Conservation (phyloP, 805 yeast genomes). For the Candida ficus region DNA sequence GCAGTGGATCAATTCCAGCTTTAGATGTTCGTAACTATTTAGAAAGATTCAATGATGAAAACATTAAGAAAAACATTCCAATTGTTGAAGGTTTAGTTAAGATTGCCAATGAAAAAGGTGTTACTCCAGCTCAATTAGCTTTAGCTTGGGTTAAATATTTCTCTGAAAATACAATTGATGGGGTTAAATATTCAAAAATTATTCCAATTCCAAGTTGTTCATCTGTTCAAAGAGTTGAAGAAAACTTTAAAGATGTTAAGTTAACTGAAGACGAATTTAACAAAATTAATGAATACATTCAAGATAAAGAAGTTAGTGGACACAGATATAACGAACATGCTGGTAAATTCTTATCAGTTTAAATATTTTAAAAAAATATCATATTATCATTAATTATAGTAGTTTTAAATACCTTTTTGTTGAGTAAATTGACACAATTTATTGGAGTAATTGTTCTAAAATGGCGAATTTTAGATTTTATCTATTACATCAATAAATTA, state of each 20-base stretch:
- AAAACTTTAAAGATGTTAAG: conserved; percentile 45
- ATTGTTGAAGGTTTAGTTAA: conserved; percentile 46
- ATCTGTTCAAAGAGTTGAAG: conserved; percentile 50
- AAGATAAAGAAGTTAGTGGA: conserved; percentile 46
- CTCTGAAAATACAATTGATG: conserved; percentile 22
- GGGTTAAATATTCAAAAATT: conserved; percentile 42
- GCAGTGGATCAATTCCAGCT: conserved; percentile 42
- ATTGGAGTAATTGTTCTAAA: too few relatives aligned
- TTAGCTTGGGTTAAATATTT: conserved; percentile 57
- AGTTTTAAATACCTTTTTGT: too few relatives aligned
- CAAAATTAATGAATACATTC: conserved; percentile 43
- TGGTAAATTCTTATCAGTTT: conserved; percentile 9
- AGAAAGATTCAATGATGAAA: conserved; percentile 58
- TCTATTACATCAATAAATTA: too few relatives aligned
- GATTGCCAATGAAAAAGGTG: conserved; percentile 40
- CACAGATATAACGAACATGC: conserved; percentile 41
- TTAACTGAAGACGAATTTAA: conserved; percentile 55
- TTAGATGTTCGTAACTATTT: conserved; percentile 48
- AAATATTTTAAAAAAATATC: too few relatives aligned
- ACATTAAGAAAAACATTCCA: conserved; percentile 47
- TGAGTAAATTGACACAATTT: too few relatives aligned
- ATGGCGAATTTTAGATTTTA: too few relatives aligned
- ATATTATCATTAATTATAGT: too few relatives aligned
- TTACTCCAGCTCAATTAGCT: conserved; percentile 62
- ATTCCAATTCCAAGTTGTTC: conserved; percentile 83